Base-by-base conservation (phyloP, 169 alveolate species). In the Eimeria mitis region DNA sequence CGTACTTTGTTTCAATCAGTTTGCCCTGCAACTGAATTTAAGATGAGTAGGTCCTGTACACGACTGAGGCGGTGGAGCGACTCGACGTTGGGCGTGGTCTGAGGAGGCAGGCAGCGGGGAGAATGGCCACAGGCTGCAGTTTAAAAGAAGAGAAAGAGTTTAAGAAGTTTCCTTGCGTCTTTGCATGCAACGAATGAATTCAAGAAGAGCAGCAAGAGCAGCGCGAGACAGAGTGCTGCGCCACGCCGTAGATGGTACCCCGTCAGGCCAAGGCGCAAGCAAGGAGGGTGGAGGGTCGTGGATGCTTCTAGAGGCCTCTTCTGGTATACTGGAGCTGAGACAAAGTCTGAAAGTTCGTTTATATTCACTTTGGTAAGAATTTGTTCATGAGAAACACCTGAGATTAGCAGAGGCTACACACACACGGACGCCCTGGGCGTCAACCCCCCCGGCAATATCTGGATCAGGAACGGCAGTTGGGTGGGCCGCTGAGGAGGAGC, bases 371-470 rank as follows among this genome's bases (percentile, higher is more conserved):
- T 49, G 19, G 49, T 25, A 21, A 49, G 28, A 47, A n/a, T 44
- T 49, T 49, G 89, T 52, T 8, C 70, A 56, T 16, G 70, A n/a
- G 89, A 52, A 52, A 52, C 89, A 16, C 70, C n/a, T 56, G 65
- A 49, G 65, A 79, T 44, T 13, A 31, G 44, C 65, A 79, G 65
- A 44, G 89, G 89, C 89, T 56, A 79, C 89, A 44, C 40, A 56
- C 49, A 56, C 89, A n/a, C n/a, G 42, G 89, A 44, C 59, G 65
- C 89, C 88, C 89, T 79, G 54, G 49, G 70, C 65, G 89, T 79
- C 89, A 79, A 79, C 89, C 89, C 89, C 89, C 89, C 89, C 65
- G 89, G 47, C 70, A 79, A 79, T 79, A 49, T 79, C 89, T 79
- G 89, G 89, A 47, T 56, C 89, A 52, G 31, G 70, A 79, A 56